Conservation (phyloP, 371 early-diverging fungal species). For the Batkoa obscura region DNA sequence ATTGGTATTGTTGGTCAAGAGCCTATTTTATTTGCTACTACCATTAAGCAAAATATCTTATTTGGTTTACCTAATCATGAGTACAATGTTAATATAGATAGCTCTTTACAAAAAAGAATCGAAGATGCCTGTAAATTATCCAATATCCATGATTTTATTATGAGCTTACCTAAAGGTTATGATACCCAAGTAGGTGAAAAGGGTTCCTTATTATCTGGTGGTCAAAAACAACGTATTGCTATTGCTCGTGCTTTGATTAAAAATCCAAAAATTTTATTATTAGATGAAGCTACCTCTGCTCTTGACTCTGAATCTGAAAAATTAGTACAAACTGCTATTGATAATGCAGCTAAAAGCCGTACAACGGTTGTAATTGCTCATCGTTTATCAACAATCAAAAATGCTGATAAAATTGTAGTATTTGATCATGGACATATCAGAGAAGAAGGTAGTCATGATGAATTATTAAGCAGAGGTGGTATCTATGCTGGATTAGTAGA, state of each 20-base stretch:
- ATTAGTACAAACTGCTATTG: constrained; percentile 69
- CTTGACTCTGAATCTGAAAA: constrained; percentile 77
- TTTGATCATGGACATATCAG: constrained; percentile 8
- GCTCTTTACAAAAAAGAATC: constrained; percentile 13
- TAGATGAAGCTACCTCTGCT: constrained; percentile 96
- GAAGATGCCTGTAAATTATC: constrained; percentile 17
- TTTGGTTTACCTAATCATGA: constrained; percentile 36
- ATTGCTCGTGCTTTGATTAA: constrained; percentile 52
- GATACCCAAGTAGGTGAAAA: constrained; percentile 70
- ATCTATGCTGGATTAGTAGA: constrained; percentile 31
- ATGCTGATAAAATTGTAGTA: constrained; percentile 29
- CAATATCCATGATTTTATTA: constrained; percentile 44
- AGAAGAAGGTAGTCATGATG: constrained; percentile 27
- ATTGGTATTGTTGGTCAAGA: constrained; percentile 80
- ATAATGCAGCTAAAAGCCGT: constrained; percentile 40
- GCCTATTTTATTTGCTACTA: constrained; percentile 62
- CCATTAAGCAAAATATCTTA: constrained; percentile 70
- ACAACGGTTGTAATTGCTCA: constrained; percentile 49
- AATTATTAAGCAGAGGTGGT: constrained; percentile 26
- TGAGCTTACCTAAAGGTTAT: constrained; percentile 53
- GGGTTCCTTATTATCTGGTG: constrained; percentile 67
- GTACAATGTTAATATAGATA: neutral
- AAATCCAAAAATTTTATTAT: constrained; percentile 59
- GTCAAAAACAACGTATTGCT: constrained; percentile 52
- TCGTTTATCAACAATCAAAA: constrained; percentile 53